Evolutionary conservation across 768 basidiomycete genomes (phyloP).

Genomic region (Lepiota subincarnata): DNA sequence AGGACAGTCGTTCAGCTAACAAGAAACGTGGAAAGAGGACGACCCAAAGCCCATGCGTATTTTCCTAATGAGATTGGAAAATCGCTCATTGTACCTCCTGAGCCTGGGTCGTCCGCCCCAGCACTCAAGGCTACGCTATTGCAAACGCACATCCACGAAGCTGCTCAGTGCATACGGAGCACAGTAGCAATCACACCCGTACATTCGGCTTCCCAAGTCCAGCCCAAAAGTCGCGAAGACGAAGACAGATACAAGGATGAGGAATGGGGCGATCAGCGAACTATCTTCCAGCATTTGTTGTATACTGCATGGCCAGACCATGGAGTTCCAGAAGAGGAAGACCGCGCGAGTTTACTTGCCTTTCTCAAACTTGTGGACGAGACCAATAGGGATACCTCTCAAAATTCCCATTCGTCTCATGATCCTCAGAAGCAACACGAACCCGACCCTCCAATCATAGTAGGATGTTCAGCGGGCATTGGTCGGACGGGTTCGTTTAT

Average conservation of each 20-base stretch:
- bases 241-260: slow-evolving; percentile 12
- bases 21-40: slow-evolving; percentile 61
- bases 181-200: slow-evolving; percentile 51
- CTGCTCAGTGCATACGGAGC: slow-evolving; percentile 60
- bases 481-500: slow-evolving; percentile 88
- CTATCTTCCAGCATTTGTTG: slow-evolving; percentile 66
- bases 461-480: slow-evolving; percentile 85
- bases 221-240: neutral
- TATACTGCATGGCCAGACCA: slow-evolving; percentile 84
- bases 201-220: slow-evolving; percentile 9
- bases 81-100: slow-evolving; percentile 42
- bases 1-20: slow-evolving; percentile 84
- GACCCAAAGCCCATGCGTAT: slow-evolving; percentile 74
- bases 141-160: slow-evolving; percentile 38
- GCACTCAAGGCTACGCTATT: slow-evolving; percentile 58
- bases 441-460: slow-evolving; percentile 72
- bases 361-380: slow-evolving; percentile 65
- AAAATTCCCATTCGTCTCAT: slow-evolving; percentile 19
- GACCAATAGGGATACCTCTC: slow-evolving; percentile 47
- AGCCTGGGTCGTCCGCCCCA: slow-evolving; percentile 33
- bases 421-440: slow-evolving; percentile 25
- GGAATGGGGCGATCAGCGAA: slow-evolving; percentile 25
- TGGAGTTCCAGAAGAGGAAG: slow-evolving; percentile 64
- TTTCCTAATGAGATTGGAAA: slow-evolving; percentile 62
- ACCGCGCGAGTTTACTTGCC: slow-evolving; percentile 53